Evolutionary conservation across 345 rosid genomes (phyloP).

Genomic region (Salix suchowensis): DNA sequence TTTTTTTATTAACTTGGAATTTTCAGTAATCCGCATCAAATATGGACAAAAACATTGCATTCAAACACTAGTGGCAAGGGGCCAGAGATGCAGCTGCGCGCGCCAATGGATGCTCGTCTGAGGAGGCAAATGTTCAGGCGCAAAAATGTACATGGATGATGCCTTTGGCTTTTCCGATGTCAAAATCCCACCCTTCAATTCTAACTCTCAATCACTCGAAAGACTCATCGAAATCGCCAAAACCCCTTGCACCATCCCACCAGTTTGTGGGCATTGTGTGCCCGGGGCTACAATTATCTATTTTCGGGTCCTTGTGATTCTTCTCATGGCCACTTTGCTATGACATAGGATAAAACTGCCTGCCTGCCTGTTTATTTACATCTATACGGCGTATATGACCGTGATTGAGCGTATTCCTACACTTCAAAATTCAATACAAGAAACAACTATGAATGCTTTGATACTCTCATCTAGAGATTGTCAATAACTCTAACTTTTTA

Average conservation of each 20-base stretch:
- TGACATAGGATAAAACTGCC: neutral
- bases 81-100: neutral
- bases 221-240: conserved; percentile 13
- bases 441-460: too few species aligned
- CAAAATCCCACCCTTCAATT: conserved; percentile 20
- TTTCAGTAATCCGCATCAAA: neutral
- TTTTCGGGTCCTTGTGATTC: conserved; percentile 36
- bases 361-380: neutral
- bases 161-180: conserved; percentile 10
- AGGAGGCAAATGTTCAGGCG: neutral
- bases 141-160: neutral
- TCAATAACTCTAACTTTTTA: too few species aligned
- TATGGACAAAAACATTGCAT: neutral
- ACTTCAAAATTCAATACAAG: too few species aligned
- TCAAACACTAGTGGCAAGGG: too few species aligned
- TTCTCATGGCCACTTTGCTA: conserved; percentile 24
- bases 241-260: conserved; percentile 10
- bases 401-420: too few species aligned
- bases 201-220: conserved; percentile 22
- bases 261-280: conserved; percentile 21
- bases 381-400: too few species aligned
- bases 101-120: neutral
- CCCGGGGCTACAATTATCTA: conserved; percentile 20
- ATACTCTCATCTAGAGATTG: too few species aligned
- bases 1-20: too few species aligned